These are phyloP conservation scores for Sclerotiophoma versabilis DNA, from an alignment of 2,329 filamentous ascomycete species.

Conservation along the genomic window DNA sequence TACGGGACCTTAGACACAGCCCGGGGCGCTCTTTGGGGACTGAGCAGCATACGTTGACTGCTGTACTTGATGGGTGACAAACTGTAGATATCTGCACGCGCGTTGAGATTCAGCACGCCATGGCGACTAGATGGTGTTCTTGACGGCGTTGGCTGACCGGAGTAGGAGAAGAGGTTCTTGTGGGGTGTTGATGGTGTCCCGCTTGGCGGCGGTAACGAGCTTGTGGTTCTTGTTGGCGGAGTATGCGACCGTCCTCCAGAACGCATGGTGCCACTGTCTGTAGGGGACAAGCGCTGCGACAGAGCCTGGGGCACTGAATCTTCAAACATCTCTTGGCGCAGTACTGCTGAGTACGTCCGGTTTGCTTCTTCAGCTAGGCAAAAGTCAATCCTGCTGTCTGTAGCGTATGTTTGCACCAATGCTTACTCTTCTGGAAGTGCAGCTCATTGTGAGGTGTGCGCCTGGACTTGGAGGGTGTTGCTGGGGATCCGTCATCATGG, in stretches of 20 bases:
- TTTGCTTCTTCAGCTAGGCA: slow-evolving; percentile 86
- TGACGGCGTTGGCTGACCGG: slow-evolving; percentile 83
- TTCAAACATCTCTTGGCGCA: slow-evolving; percentile 93
- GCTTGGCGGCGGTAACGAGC: slow-evolving; percentile 71
- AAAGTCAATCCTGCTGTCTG: slow-evolving; percentile 20
- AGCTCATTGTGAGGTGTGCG: slow-evolving; percentile 87
- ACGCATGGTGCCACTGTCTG: slow-evolving; percentile 61
- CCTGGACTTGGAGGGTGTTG: slow-evolving; percentile 85
- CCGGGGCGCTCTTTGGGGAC: slow-evolving; percentile 84
- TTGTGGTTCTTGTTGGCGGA: slow-evolving; percentile 72
- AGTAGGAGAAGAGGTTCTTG: slow-evolving; percentile 95
- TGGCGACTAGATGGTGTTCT: slow-evolving; percentile 88
- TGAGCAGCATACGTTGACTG: slow-evolving; percentile 92
- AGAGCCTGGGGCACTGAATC: slow-evolving; percentile 83
- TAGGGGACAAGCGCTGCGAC: slow-evolving; percentile 62
- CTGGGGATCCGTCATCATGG: slow-evolving; percentile 90
- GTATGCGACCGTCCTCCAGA: slow-evolving; percentile 80
- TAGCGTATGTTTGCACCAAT: slow-evolving; percentile 2
- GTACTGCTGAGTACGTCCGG: slow-evolving; percentile 83
- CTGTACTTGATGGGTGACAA: slow-evolving; percentile 91
- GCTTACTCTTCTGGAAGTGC: slow-evolving; percentile 83
- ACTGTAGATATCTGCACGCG: slow-evolving; percentile 92
- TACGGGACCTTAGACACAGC: slow-evolving; percentile 96
- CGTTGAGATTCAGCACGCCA: slow-evolving; percentile 81
- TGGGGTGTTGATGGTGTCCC: slow-evolving; percentile 94